Conservation (phyloP, 768 basidiomycete species). For the Lyophyllum decastes region DNA sequence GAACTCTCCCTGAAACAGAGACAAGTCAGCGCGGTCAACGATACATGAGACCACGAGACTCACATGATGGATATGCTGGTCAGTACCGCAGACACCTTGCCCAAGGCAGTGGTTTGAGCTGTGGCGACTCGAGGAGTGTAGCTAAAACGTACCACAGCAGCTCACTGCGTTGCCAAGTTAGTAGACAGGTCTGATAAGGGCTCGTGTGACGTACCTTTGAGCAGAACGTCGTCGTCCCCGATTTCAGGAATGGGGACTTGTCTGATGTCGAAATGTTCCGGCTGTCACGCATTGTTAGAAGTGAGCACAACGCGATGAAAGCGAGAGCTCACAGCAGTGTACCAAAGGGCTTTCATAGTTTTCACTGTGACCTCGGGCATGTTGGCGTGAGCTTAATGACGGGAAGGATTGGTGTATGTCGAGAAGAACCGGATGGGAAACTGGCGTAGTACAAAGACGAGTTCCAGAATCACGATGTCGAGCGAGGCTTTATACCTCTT, state of each 20-base stretch:
- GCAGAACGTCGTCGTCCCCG: constrained; percentile 69
- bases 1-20: constrained; percentile 46
- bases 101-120: not conserved
- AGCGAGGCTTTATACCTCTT: not conserved
- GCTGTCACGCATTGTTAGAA: constrained; percentile 37
- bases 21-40: not conserved
- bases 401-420: not conserved
- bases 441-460: not conserved
- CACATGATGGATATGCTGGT: constrained; percentile 65
- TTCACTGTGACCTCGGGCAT: constrained; percentile 44
- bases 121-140: not conserved
- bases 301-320: constrained; percentile 5
- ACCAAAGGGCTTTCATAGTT: constrained; percentile 69
- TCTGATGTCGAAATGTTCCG: constrained; percentile 65
- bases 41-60: constrained; percentile 3
- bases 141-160: constrained; percentile 39
- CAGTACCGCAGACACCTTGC: constrained; percentile 58
- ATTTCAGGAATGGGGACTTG: constrained; percentile 67
- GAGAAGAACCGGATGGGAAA: not conserved
- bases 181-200: not conserved
- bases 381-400: not conserved
- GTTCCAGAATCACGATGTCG: not conserved
- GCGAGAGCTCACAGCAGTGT: constrained; percentile 48
- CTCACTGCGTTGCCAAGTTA: constrained; percentile 28
- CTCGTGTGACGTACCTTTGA: constrained; percentile 51